Percentiles rank a stretch among this genome's conserved stretches.
Conservation (phyloP, 2,329 filamentous ascomycete genomes). For the Penicillium sp. region DNA sequence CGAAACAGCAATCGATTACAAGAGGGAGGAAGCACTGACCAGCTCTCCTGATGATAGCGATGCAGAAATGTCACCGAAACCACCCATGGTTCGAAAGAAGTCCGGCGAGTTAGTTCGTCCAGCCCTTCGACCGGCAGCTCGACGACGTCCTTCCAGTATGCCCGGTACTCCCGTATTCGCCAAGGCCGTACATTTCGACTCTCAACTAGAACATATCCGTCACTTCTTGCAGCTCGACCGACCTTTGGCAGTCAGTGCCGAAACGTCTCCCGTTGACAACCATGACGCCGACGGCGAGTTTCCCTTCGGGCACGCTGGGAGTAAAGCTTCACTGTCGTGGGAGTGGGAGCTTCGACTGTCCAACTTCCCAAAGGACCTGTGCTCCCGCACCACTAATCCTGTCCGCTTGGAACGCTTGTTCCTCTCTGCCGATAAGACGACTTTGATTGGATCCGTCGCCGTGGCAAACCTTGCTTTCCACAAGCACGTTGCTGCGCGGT, state of each 20-base stretch:
- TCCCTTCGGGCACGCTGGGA: constrained; percentile 68
- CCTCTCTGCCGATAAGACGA: constrained; percentile 86
- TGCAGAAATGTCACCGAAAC: constrained; percentile 70
- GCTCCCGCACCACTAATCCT: constrained; percentile 62
- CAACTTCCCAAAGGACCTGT: constrained; percentile 76
- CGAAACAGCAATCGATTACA: constrained; percentile 56
- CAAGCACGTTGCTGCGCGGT: constrained; percentile 86
- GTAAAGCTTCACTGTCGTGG: constrained; percentile 58
- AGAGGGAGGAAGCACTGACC: constrained; percentile 47
- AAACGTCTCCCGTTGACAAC: constrained; percentile 85
- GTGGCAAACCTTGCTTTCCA: constrained; percentile 89
- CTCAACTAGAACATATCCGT: constrained; percentile 91
- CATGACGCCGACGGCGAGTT: constrained; percentile 90
- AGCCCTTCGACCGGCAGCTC: constrained; percentile 75
- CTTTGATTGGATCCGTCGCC: constrained; percentile 77
- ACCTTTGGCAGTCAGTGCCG: constrained; percentile 92
- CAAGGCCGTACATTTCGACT: constrained; percentile 98
- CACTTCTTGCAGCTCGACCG: constrained; percentile 94
- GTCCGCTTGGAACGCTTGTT: constrained; percentile 86
- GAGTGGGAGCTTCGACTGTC: constrained; percentile 87
- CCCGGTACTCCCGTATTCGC: constrained; percentile 94
- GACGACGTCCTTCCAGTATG: constrained; percentile 89
- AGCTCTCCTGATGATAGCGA: constrained; percentile 54
- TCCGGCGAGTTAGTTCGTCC: constrained; percentile 95
- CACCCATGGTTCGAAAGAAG: constrained; percentile 96